These are phyloP conservation scores for Globisporangium carolinianum DNA, from an alignment of 352 stramenopile species.

Conservation along the genomic window DNA sequence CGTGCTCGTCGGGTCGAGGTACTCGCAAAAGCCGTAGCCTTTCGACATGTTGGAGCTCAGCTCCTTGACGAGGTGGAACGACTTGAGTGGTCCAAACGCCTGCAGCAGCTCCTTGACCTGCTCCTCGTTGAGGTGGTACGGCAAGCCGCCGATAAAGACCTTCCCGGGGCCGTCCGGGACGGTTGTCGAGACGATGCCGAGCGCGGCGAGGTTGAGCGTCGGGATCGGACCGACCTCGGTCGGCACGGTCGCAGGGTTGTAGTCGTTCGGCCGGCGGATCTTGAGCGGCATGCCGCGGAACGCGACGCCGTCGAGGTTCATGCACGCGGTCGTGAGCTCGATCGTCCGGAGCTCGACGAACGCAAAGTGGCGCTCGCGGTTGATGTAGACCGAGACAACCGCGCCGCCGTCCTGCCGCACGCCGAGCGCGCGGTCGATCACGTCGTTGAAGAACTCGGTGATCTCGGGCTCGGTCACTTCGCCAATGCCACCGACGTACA, in stretches of 20 bases:
- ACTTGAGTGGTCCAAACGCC: constrained; percentile 91
- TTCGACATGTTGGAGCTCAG: constrained; percentile 89
- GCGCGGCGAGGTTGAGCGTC: constrained; percentile 81
- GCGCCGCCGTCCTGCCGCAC: constrained; percentile 68
- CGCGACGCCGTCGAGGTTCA: constrained; percentile 94
- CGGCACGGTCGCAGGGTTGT: constrained; percentile 90
- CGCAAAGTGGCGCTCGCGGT: constrained; percentile 93
- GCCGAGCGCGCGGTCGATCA: constrained; percentile 82
- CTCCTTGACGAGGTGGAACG: constrained; percentile 97
- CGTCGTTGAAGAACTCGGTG: constrained; percentile 88
- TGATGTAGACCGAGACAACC: constrained; percentile 92
- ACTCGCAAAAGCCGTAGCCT: constrained; percentile 98
- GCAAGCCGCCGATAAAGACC: constrained; percentile 96
- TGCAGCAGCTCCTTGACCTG: constrained; percentile 93
- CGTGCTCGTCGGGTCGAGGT: constrained; percentile 88
- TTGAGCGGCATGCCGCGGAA: constrained; percentile 93
- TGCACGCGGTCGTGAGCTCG: constrained; percentile 94
- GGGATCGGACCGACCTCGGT: constrained; percentile 82
- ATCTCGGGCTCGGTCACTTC: constrained; percentile 85
- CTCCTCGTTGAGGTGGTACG: constrained; percentile 95
- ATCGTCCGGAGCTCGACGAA: constrained; percentile 98
- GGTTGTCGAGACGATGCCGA: constrained; percentile 93
- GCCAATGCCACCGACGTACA: constrained; percentile 95
- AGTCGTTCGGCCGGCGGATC: constrained; percentile 97
- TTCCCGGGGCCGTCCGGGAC: constrained; percentile 97